phyloP scores from a whole-genome alignment of 2,329 filamentous ascomycete genomes.

The Coniochaeta ligniaria region DNA sequence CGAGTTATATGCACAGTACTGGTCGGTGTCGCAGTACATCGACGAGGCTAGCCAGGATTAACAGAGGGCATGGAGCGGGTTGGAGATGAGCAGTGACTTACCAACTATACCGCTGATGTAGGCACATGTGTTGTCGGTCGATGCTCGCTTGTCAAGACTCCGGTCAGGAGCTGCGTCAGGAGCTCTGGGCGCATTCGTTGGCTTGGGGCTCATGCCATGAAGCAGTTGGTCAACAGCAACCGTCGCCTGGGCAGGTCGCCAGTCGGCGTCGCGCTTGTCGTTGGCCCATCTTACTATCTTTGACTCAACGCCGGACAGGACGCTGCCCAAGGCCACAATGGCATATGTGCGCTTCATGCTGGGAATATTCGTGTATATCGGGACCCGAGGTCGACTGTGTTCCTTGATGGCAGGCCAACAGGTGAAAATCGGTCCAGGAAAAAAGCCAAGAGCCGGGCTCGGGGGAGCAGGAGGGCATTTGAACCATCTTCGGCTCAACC shows the following conservation, averaged over 20 bases:
- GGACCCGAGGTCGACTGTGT: neutral
- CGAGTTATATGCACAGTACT: conserved; percentile 21
- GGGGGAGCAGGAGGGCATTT: neutral
- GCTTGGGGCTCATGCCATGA: conserved; percentile 9
- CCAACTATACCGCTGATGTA: conserved; percentile 20
- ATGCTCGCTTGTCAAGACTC: conserved; percentile 13
- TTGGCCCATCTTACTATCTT: conserved; percentile 17
- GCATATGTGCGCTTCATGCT: conserved; percentile 16
- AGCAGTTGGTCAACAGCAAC: conserved; percentile 14
- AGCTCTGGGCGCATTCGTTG: conserved; percentile 7
- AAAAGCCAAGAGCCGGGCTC: neutral
- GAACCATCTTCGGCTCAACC: neutral
- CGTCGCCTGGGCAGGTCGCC: conserved; percentile 19
- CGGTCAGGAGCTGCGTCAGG: conserved; percentile 3
- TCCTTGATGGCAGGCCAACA: neutral
- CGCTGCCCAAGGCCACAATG: conserved; percentile 14
- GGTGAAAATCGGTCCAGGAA: neutral
- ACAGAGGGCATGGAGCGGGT: neutral
- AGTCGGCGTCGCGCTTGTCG: conserved; percentile 12
- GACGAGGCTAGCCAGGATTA: conserved; percentile 8
- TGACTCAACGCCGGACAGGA: conserved; percentile 10
- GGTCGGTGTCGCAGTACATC: conserved; percentile 18
- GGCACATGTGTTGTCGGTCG: conserved; percentile 21
- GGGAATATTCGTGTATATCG: neutral
- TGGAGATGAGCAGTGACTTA: conserved; percentile 5